Base-by-base conservation (phyloP, 1,284 basidiomycete species). In the Sparassis latifolia region DNA sequence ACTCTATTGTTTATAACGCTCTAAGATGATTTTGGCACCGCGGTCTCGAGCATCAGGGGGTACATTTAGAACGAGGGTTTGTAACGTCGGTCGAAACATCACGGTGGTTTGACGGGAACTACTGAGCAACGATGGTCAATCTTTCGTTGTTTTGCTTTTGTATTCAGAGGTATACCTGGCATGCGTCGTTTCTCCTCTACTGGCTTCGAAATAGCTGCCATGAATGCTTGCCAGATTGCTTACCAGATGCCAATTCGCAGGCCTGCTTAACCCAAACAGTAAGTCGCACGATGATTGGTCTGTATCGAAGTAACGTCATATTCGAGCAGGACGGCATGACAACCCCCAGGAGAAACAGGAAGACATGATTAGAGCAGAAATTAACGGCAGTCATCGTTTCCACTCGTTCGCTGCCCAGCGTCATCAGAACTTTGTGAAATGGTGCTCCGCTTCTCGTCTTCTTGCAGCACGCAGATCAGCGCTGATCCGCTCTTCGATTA, bases 341-440 rank as follows among this genome's bases (percentile, higher is more conserved):
- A 82, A 77, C 39, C 79, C 82, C 0, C 68, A 81, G 47, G 89
- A 90, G 66, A 78, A 80, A 57, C 76, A 73, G 35, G 69, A 79
- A n/a, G 87, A 90, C 59, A 69, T 75, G 35, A 74, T 85, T 54
- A 73, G 85, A 27, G 73, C 78, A 48, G 77, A 83, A 60, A 94
- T 96, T 62, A 84, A 84, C 55, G 79, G 80, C 2, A 69, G 74
- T 12, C 94, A 97, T 70, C 80, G 93, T 32, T 97, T 92, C 69
- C 65, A 80, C 38, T 90, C 86, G 57, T 98, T 97, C 66, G 91
- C 93, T 0, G 74, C 69, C 9, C 77, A 89, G 62, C 72, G 88
- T 30, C 55, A 69, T 2, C 74, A 80, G 10, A 95, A 95, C 65
- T 73, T 78, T 45, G 86, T 91, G 44, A 97, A 96, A 70, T 97